Evolutionary conservation across 2,329 filamentous ascomycete genomes (phyloP), one percentile per base, ranked within the genome.

Genomic region (Penicillium sp.): DNA sequence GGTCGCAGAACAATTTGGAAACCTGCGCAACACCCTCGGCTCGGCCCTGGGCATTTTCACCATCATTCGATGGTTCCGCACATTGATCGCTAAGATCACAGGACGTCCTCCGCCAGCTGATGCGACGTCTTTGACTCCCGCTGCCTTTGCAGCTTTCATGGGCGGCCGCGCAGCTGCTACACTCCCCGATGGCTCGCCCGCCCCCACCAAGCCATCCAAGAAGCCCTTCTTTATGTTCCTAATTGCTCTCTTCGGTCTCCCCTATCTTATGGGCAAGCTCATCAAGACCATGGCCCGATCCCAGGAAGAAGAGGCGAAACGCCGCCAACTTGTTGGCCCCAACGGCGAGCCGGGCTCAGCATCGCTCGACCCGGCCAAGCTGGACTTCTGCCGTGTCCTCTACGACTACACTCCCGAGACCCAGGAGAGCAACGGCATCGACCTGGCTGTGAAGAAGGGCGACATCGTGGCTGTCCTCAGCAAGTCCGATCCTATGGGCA

Each of bases 141-240:
- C 91, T 24, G 90, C 91, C 54, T 99, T 99, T 73, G 92, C 93
- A 38, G 85, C 85, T 26, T 99, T 99, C 71, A 87, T 92, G 72
- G 90, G 89, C 53, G 87, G 88, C 16, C 77, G 81, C 49, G 68
- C 72, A 5, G 61, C 69, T 55, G 77, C 68, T 63, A 80, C 61
- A 63, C 83, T 79, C 69, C 84, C 85, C 13, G 84, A 91, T 64
- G 90, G 89, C 63, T 82, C 85, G 2, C 81, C 87, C 0, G 81
- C 80, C 16, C 81, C 85, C 18, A 78, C 89, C 4, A 87, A 86
- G 66, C 92, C 93, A 18, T 96, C 90, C 70, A 91, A 90, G 73
- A 99, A 97, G 75, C 94, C 94, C 0, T 90, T 99, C 67, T 83
- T 99, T 70, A 93, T 99, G 81, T 99, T 99, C 80, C 80, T 97